Evolutionary conservation across 164 flowering plant species (phyloP), one percentile per base, ranked within the genome.

Genomic region (Stephania yunnanensis): DNA sequence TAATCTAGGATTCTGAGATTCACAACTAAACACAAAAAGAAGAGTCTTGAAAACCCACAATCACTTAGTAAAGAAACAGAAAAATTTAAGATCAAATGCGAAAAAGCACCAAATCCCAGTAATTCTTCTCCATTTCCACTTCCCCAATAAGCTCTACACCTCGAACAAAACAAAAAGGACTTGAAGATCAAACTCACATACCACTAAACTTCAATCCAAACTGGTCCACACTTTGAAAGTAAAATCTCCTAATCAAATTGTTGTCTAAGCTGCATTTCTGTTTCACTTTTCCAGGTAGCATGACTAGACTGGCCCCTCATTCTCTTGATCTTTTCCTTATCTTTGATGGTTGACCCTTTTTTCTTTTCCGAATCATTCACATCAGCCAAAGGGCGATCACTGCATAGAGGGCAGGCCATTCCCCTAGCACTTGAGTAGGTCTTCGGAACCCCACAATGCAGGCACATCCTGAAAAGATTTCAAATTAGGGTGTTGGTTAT

Each of bases 261-360:
- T 79, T 96, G 99, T 29, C 99, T 83, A 20, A 96, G 98, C 20
- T 93, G 99, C 98, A 96, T 96, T 80, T 96, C 99, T 13, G 99
- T 92, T 84, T 96, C 98, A 67, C 99, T 96, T 80, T 96, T 96
- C 99, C 98, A 93, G 2, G 95, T 74, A 4, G 97, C 89, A 75
- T 93, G 99, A 63, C 93, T 87, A 6, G 99, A 95, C 66, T 95
- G 99, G 15, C 99, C 99, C 81, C 81, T 95, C 98, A 95, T 93
- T 72, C 98, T 86, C 87, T 96, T 96, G 68, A 71, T 87, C 89
- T 86, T 89, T 79, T 89, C 92, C 78, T 87, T 89, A 10, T 89
- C 92, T 77, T 86, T 90, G 30, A 92, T 70, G 1, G 87, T 75
- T 0, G 99, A 92, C 4, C 95, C 97, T 79, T 90, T 93, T 82